These are phyloP conservation scores for Nicotiana tabacum DNA, from an alignment of 257 asterid species.

Conservation along the genomic window DNA sequence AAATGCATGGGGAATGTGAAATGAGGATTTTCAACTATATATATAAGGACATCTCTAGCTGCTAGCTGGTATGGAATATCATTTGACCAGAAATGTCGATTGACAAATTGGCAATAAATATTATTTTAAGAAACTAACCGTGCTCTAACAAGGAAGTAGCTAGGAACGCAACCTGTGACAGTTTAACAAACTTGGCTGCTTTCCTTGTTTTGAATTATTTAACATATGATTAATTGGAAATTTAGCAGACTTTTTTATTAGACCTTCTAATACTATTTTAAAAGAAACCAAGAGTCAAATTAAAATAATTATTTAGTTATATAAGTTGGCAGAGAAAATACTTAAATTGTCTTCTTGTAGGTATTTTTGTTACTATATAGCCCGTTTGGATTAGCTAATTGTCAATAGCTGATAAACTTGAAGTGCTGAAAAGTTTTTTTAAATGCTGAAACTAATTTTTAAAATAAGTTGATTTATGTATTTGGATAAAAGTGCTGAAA, in stretches of 20 bases:
- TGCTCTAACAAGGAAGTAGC: not conserved
- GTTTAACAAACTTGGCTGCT: constrained; percentile 13
- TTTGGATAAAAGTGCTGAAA: too few species aligned
- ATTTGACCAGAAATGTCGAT: not conserved
- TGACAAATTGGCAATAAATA: not conserved
- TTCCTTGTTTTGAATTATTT: not conserved
- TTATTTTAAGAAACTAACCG: not conserved
- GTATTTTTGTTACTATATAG: not conserved
- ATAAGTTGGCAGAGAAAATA: not conserved
- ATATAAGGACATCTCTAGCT: not conserved
- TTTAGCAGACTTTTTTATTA: not conserved
- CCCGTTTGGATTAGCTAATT: too few species aligned
- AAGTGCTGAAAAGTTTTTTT: too few species aligned
- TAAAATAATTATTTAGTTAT: not conserved
- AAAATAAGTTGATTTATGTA: too few species aligned
- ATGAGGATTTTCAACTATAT: not conserved
- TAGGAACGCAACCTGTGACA: not conserved
- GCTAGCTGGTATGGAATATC: not conserved
- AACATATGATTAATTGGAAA: not conserved
- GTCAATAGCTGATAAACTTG: too few species aligned
- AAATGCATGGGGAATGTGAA: not conserved
- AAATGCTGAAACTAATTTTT: too few species aligned
- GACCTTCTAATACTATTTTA: not conserved
- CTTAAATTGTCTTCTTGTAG: not conserved
- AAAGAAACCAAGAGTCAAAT: not conserved